These are phyloP conservation scores for Ceratobasidium sp. DNA, from an alignment of 1,284 basidiomycete species.

Conservation along the genomic window DNA sequence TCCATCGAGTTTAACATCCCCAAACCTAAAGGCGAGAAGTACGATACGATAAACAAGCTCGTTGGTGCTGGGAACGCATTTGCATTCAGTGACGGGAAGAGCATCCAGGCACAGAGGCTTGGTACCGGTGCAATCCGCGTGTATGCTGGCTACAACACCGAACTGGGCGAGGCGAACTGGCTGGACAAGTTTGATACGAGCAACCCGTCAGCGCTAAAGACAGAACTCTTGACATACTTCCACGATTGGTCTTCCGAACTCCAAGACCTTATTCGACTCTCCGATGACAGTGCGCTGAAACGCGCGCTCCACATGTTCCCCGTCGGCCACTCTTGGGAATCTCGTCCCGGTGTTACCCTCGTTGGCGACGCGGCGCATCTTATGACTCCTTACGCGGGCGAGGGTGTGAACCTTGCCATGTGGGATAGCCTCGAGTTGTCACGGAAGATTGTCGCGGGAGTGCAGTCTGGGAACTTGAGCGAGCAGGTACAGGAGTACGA, in stretches of 20 bases:
- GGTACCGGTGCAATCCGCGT: slow-evolving; percentile 53
- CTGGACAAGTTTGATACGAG: slow-evolving; percentile 42
- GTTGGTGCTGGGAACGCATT: slow-evolving; percentile 53
- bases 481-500: slow-evolving; percentile 15
- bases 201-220: slow-evolving; percentile 9
- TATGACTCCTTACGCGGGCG: slow-evolving; percentile 61
- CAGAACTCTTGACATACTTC: slow-evolving; percentile 48
- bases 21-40: slow-evolving; percentile 45
- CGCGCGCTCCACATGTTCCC: slow-evolving; percentile 50
- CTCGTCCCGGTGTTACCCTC: slow-evolving; percentile 47
- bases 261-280: slow-evolving; percentile 49
- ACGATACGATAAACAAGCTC: slow-evolving; percentile 50
- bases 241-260: slow-evolving; percentile 49
- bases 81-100: slow-evolving; percentile 50
- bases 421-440: slow-evolving; percentile 53
- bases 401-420: slow-evolving; percentile 59
- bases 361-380: slow-evolving; percentile 63
- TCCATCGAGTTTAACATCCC: slow-evolving; percentile 52
- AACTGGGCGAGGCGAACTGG: slow-evolving; percentile 48
- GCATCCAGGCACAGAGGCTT: slow-evolving; percentile 55
- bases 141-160: slow-evolving; percentile 51
- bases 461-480: slow-evolving; percentile 13
- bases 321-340: slow-evolving; percentile 48
- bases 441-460: slow-evolving; percentile 6
- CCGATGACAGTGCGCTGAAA: slow-evolving; percentile 47